A percentile compares a stretch with the other conserved stretches of the same genome.
Conservation (phyloP, 768 basidiomycete genomes). For the Lactarius hatsudake region DNA sequence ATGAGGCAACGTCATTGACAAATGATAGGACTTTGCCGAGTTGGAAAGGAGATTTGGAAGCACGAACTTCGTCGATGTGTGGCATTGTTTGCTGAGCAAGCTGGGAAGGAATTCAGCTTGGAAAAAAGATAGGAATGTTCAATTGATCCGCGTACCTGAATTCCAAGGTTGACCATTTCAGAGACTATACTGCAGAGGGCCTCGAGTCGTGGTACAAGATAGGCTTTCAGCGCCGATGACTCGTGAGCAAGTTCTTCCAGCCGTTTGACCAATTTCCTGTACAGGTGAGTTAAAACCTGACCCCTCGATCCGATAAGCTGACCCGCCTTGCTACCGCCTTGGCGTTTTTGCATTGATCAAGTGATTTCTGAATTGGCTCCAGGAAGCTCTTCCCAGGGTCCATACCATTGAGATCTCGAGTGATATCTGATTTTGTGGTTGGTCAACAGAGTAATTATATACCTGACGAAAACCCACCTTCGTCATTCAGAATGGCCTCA, state of each 20-base stretch:
- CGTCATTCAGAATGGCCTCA: slow-evolving; percentile 66
- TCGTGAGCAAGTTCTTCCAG: slow-evolving; percentile 76
- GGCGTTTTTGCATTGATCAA: slow-evolving; percentile 78
- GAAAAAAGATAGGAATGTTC: background rate
- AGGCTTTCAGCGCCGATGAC: slow-evolving; percentile 66
- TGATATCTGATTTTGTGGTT: slow-evolving; percentile 50
- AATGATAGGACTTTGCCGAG: slow-evolving; percentile 65
- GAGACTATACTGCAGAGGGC: slow-evolving; percentile 68
- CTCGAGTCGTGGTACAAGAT: slow-evolving; percentile 71
- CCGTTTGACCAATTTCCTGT: slow-evolving; percentile 83
- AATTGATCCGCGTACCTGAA: slow-evolving; percentile 56
- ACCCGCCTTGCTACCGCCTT: slow-evolving; percentile 68
- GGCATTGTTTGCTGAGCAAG: slow-evolving; percentile 88
- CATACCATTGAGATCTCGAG: slow-evolving; percentile 68
- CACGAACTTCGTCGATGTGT: slow-evolving; percentile 78
- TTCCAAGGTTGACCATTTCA: slow-evolving; percentile 87
- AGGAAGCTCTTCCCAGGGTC: slow-evolving; percentile 76
- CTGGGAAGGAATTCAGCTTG: slow-evolving; percentile 38
- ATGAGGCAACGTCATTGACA: slow-evolving; percentile 69
- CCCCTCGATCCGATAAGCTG: background rate
- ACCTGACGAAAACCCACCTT: slow-evolving; percentile 46
- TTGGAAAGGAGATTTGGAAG: slow-evolving; percentile 75
- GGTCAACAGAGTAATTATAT: background rate
- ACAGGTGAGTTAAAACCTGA: background rate
- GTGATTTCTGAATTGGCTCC: slow-evolving; percentile 73